Base-by-base conservation (phyloP, 2,329 filamentous ascomycete genomes). In the Monilinia fructigena region DNA sequence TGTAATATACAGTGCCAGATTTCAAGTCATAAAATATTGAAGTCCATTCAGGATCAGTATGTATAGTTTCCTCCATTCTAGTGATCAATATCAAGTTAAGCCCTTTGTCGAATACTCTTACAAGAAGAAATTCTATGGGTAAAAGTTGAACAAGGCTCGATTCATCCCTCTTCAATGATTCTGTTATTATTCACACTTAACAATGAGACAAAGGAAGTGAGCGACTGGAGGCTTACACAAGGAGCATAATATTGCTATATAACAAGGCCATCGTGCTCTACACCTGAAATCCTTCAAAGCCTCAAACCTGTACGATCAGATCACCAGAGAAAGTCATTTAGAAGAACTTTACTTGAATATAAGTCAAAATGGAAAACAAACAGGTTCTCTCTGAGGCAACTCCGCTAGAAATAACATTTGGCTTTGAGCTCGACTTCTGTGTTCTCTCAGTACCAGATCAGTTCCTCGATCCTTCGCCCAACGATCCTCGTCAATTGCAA, bases 381-480 rank as follows among this genome's bases (percentile, higher is more conserved):
- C 3, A 38, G 10, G 10, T 12, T 7, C 58, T 26, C 14, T 28
- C n/a, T 10, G 16, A 12, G 2, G 50, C 28, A 26, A 26, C 4
- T 45, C 58, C 58, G 20, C 18, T 50, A 4, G 45, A 50, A 40
- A 1, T 40, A 1, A 50, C 62, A 31, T 65, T 65, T 5, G 53
- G 62, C 7, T 14, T 65, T 2, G 62, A 65, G 31, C 26, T 65
- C n/a, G 53, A 65, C 11, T 42, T 65, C 3, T 20, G 5, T 38
- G 6, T 65, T 1, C 31, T 31, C 18, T 23, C 31, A 4, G 14
- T 65, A 10, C 62, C 62, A 7, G 40, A 58, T 11, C 54, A 42
- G n/a, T 58, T 40, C 6, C 40, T 38, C 6, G 42, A 58, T 50
- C 53, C 31, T 3, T 10, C 40, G 10, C 62, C 62, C 1, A 1